Conservation (phyloP, 805 yeast genomes). For the Cephaloascus fragrans region DNA sequence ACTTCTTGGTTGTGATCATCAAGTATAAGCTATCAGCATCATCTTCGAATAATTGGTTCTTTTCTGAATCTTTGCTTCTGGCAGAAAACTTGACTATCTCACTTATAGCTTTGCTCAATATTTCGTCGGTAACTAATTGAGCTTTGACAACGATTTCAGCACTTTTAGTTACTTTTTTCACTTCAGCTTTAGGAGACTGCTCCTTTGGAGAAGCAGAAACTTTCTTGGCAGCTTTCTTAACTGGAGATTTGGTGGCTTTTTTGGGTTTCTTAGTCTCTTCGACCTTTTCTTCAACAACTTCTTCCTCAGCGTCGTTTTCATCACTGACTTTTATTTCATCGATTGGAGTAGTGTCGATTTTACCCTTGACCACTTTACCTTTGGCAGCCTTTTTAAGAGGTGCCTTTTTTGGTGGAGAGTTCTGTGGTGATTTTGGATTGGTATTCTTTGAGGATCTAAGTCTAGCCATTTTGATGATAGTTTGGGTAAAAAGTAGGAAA, state of each 20-base stretch:
- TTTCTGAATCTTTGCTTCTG: slow-evolving; percentile 16
- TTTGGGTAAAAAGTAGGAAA: too few species aligned
- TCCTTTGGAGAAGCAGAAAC: slow-evolving; percentile 6
- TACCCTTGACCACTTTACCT: slow-evolving; percentile 15
- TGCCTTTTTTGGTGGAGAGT: slow-evolving; percentile 4
- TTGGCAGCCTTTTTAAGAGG: slow-evolving; percentile 3
- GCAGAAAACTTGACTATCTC: slow-evolving; percentile 57
- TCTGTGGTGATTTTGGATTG: slow-evolving; percentile 6
- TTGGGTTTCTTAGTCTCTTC: too few species aligned
- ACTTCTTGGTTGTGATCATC: slow-evolving; percentile 57
- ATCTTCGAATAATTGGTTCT: slow-evolving; percentile 49
- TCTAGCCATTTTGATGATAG: slow-evolving; percentile 7
- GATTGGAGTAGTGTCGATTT: slow-evolving; percentile 2
- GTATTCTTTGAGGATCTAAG: slow-evolving; percentile 8
- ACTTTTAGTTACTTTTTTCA: slow-evolving; percentile 3
- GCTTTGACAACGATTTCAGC: not conserved
- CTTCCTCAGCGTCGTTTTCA: not conserved
- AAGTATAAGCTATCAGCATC: slow-evolving; percentile 47
- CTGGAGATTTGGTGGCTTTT: slow-evolving; percentile 8
- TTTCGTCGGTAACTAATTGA: slow-evolving; percentile 4
- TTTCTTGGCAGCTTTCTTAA: slow-evolving; percentile 5
- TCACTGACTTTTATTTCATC: not conserved
- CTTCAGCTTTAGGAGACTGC: slow-evolving; percentile 11
- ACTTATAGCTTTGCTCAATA: slow-evolving; percentile 41
- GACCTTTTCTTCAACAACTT: not conserved